Percentiles rank a stretch among this genome's conserved stretches.
These are phyloP conservation scores for Brettanomyces custersianus DNA, from an alignment of 805 yeast species.

Conservation along the genomic window DNA sequence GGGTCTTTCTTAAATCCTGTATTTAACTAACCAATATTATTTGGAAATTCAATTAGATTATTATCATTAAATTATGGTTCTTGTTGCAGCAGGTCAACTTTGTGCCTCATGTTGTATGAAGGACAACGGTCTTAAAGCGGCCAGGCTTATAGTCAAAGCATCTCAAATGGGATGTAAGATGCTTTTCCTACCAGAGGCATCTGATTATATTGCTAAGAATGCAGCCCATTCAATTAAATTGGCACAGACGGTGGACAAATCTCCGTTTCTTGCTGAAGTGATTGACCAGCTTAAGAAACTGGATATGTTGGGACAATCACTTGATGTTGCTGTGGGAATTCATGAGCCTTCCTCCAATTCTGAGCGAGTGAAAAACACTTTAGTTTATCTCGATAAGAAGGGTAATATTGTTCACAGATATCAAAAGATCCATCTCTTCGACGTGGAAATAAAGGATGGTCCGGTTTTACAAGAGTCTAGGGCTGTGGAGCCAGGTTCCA, in stretches of 20 bases:
- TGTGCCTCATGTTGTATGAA: conserved; percentile 59
- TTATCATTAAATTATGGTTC: conserved; percentile 32
- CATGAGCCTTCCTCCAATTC: conserved; percentile 61
- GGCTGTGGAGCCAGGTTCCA: conserved; percentile 72
- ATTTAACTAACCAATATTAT: too few species aligned
- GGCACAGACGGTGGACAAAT: conserved; percentile 37
- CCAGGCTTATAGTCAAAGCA: conserved; percentile 55
- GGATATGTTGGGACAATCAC: conserved; percentile 28
- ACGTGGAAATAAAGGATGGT: conserved; percentile 75
- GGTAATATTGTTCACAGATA: conserved; percentile 67
- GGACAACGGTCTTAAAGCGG: conserved; percentile 52
- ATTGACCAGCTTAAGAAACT: conserved; percentile 37
- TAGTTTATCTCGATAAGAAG: conserved; percentile 55
- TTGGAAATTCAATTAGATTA: too few species aligned
- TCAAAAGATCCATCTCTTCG: conserved; percentile 84
- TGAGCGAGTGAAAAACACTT: conserved; percentile 56
- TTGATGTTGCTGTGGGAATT: conserved; percentile 76
- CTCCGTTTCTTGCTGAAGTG: conserved; percentile 34
- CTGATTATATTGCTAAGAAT: conserved; percentile 74
- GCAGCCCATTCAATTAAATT: conserved; percentile 56
- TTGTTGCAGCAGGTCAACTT: conserved; percentile 80
- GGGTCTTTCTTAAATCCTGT: too few species aligned
- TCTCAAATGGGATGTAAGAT: conserved; percentile 51
- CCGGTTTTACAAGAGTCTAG: conserved; percentile 71
- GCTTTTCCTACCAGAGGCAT: conserved; percentile 86